phyloP scores from a whole-genome alignment of 83 land plant species.

The Diphasiastrum complanatum region DNA sequence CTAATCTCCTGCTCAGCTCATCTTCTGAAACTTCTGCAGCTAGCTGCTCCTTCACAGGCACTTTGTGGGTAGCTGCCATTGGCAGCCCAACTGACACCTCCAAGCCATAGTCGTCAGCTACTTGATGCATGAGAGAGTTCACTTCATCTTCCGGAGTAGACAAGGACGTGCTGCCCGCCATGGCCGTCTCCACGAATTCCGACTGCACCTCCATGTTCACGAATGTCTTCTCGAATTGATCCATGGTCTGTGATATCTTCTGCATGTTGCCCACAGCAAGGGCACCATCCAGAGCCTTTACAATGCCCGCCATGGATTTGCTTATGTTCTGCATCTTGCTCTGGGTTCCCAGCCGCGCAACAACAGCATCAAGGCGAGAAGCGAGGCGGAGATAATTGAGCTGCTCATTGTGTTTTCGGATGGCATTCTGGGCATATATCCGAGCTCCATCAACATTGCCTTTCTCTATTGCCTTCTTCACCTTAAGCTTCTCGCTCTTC shows the following conservation, averaged over 20 bases:
- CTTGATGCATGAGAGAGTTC: constrained; percentile 31
- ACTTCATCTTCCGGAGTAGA: constrained; percentile 33
- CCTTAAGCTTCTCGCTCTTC: constrained; percentile 25
- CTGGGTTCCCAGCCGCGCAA: constrained; percentile 25
- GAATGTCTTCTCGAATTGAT: constrained; percentile 33
- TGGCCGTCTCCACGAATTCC: constrained; percentile 25
- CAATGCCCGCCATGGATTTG: constrained; percentile 27
- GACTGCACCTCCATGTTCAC: constrained; percentile 34
- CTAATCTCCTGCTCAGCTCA: neutral
- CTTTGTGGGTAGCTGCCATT: neutral
- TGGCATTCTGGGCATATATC: constrained; percentile 31
- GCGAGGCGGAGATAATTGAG: constrained; percentile 29
- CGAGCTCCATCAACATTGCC: constrained; percentile 35
- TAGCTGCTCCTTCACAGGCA: neutral
- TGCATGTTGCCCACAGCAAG: constrained; percentile 32
- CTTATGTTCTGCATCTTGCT: constrained; percentile 30
- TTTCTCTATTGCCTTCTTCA: constrained; percentile 32
- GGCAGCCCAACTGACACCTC: constrained; percentile 22
- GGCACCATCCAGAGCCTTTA: constrained; percentile 28
- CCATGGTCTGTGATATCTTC: constrained; percentile 34
- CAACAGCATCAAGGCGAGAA: constrained; percentile 32
- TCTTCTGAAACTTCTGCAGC: neutral
- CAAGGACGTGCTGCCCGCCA: constrained; percentile 30
- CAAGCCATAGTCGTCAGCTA: constrained; percentile 28
- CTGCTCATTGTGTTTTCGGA: constrained; percentile 34